phyloP scores from a whole-genome alignment of 2,329 filamentous ascomycete genomes.

The Diaporthe nobilis region DNA sequence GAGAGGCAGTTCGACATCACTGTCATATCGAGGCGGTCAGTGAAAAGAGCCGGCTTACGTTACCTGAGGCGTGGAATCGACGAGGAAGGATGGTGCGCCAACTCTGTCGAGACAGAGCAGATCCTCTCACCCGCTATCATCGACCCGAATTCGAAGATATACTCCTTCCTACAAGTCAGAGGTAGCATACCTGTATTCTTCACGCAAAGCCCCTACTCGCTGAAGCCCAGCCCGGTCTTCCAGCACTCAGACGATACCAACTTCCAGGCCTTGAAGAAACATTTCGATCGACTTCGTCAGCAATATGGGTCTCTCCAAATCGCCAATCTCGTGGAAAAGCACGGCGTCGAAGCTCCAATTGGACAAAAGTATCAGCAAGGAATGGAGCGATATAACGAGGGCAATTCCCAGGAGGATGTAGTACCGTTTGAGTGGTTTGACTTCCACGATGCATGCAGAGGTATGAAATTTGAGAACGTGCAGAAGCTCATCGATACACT shows the following conservation, averaged over 20 bases:
- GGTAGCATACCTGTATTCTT: constrained; percentile 97
- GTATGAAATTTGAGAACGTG: constrained; percentile 99
- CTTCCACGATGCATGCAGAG: constrained; percentile 91
- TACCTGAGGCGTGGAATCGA: constrained; percentile 93
- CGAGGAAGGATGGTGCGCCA: constrained; percentile 89
- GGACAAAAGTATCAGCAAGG: constrained; percentile 83
- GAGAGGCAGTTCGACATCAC: constrained; percentile 83
- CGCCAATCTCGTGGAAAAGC: constrained; percentile 90
- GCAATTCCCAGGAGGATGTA: constrained; percentile 61
- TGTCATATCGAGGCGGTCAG: constrained; percentile 89
- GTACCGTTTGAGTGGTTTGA: constrained; percentile 96
- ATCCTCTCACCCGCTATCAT: constrained; percentile 82
- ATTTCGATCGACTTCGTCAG: constrained; percentile 79
- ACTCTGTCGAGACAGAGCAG: constrained; percentile 95
- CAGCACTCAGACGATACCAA: constrained; percentile 88
- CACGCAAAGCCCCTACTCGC: constrained; percentile 92
- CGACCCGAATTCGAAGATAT: constrained; percentile 72
- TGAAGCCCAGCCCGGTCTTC: constrained; percentile 87
- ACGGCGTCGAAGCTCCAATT: constrained; percentile 84
- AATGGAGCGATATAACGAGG: constrained; percentile 76
- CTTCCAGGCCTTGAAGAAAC: constrained; percentile 80
- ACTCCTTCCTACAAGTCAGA: constrained; percentile 89
- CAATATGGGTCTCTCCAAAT: constrained; percentile 84
- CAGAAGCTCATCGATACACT: constrained; percentile 81
- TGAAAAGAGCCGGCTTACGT: constrained; percentile 87